Percentiles rank a stretch among this genome's conserved stretches.
phyloP scores from a whole-genome alignment of 192 early-diverging fungal genomes.

The Coemansia sp. region DNA sequence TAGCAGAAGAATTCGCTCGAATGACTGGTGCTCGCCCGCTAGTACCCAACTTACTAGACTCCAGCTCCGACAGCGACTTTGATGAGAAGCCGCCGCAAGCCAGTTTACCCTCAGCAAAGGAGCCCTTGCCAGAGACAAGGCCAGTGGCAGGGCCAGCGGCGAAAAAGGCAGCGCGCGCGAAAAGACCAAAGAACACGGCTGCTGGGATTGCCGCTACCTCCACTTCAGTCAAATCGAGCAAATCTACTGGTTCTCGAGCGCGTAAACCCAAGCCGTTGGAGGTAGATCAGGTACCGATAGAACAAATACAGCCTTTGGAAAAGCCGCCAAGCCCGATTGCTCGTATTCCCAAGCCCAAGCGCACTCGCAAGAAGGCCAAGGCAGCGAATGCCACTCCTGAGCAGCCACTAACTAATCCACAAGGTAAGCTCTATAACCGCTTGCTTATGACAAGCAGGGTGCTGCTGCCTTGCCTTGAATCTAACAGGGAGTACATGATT shows the following conservation, averaged over 20 bases:
- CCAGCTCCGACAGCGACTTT: constrained; percentile 49
- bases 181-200: neutral
- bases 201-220: neutral
- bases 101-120: neutral
- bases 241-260: neutral
- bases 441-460: too few relatives aligned
- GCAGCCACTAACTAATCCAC: neutral
- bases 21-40: constrained; percentile 24
- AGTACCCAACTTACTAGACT: constrained; percentile 35
- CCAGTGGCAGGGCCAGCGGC: neutral
- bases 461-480: too few relatives aligned
- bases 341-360: constrained; percentile 3
- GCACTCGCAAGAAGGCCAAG: constrained; percentile 7
- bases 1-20: constrained; percentile 39
- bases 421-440: neutral
- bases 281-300: neutral
- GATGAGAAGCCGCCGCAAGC: neutral
- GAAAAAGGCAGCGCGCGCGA: neutral
- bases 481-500: neutral
- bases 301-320: neutral
- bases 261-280: neutral
- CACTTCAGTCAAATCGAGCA: neutral
- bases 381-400: neutral
- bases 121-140: neutral
- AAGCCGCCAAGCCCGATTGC: neutral